Conservation (phyloP, 805 yeast species). For the Diddensiella caesifluorescens region DNA sequence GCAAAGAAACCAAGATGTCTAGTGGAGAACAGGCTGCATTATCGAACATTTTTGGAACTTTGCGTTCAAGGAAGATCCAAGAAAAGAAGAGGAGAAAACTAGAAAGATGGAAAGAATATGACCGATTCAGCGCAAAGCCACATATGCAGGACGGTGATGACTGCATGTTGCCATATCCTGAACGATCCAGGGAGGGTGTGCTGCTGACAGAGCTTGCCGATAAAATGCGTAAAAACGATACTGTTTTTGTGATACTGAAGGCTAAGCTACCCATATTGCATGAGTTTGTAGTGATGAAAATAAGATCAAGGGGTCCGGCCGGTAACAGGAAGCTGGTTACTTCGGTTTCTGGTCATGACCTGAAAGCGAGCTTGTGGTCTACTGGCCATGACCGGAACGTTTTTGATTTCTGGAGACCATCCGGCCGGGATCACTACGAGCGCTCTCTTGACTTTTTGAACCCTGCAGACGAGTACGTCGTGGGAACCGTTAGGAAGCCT, state of each 20-base stretch:
- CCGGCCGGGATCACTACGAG: neutral
- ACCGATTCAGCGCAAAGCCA: constrained; percentile 1
- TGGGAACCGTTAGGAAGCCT: neutral
- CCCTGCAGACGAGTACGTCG: neutral
- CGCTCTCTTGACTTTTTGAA: neutral
- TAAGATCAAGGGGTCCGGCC: neutral
- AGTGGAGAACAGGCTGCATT: constrained; percentile 4
- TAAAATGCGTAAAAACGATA: neutral
- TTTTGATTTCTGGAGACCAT: constrained; percentile 7
- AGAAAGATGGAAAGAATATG: neutral
- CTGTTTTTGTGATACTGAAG: neutral
- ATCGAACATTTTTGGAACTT: constrained; percentile 9
- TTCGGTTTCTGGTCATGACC: constrained; percentile 1
- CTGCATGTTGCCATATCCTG: constrained; percentile 8
- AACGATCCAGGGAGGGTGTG: constrained; percentile 5
- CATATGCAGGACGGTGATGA: neutral
- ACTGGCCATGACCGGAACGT: neutral
- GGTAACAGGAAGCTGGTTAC: neutral
- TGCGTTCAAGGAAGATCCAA: neutral
- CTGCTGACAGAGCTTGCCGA: neutral
- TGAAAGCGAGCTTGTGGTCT: constrained; percentile 7
- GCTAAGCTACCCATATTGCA: neutral
- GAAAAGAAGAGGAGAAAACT: neutral
- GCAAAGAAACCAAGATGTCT: neutral
- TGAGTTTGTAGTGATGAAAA: neutral